Evolutionary conservation across 805 yeast genomes (phyloP), one percentile per base, ranked within the genome.

Genomic region (Candida verbasci): DNA sequence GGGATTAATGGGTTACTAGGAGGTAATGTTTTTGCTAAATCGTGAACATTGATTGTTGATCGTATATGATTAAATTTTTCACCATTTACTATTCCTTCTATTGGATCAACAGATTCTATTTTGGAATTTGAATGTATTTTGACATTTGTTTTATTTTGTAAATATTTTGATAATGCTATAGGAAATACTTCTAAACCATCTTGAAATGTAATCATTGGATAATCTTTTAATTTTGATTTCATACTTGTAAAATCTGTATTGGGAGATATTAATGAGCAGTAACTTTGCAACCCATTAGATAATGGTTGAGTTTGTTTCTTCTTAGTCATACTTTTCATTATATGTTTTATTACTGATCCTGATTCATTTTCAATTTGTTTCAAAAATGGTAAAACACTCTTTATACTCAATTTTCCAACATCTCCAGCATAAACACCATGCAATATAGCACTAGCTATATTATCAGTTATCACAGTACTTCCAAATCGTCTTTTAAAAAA

Each of bases 371-470:
- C 96, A 31, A 80, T 56, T 9, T 73, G 62, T 31, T 70, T 76
- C 46, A 86, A 48, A 8, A 58, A 48, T 3, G 80, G 78, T 43
- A 86, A 53, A 0, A 86, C 68, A 3, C 83, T 68, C 15, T 73
- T 60, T 0, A 82, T 78, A 62, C 95, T 84, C 33, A 91, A 58
- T 38, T 74, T 64, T 5, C 68, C 50, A 2, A 78, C 69, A 56
- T 89, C 95, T 1, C 71, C 71, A 1, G 95, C 96, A 56, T 88
- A 91, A 1, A 93, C 79, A 0, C 98, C 98, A 51, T 88, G 87
- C 54, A 83, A 67, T 3, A 88, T 61, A 0, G 96, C 97, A 57
- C 95, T 84, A 15, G 84, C 60, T 10, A 91, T 59, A 34, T 85
- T 80, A 39, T 61, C 62, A 3, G 72, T 64, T 4, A 82, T 57